Percentiles rank a stretch among this genome's conserved stretches.
phyloP scores from a whole-genome alignment of 1,139 yeast species.

The Taphrina populina region DNA sequence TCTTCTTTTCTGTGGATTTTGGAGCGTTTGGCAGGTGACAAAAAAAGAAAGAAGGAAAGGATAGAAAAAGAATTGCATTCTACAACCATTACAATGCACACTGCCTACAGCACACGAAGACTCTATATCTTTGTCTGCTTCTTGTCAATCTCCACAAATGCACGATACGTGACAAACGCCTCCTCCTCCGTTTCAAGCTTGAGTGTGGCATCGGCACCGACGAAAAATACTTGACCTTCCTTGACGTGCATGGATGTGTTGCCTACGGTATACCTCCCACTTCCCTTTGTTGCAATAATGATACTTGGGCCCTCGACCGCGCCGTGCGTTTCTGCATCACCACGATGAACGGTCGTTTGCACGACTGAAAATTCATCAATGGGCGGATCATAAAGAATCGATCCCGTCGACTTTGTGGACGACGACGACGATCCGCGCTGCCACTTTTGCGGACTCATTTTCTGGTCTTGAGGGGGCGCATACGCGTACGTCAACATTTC shows the following conservation, averaged over 20 bases:
- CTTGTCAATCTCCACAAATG: conserved; percentile 21
- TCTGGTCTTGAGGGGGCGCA: conserved; percentile 88
- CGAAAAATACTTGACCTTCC: conserved; percentile 30
- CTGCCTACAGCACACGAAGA: no score
- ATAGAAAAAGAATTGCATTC: no score
- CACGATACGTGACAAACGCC: conserved; percentile 24
- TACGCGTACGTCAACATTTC: conserved; percentile 86
- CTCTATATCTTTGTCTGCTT: conserved; percentile 9
- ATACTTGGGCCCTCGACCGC: conserved; percentile 84
- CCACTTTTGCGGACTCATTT: conserved; percentile 70
- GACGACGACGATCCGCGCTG: conserved; percentile 60
- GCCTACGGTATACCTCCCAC: conserved; percentile 56
- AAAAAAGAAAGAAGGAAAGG: no score
- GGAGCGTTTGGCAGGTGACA: no score
- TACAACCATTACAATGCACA: no score
- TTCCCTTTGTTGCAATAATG: conserved; percentile 76
- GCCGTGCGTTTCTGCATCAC: conserved; percentile 54
- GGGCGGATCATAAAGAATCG: conserved; percentile 86
- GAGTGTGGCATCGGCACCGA: conserved; percentile 28
- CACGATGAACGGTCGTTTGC: conserved; percentile 56
- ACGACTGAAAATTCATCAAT: conserved; percentile 92
- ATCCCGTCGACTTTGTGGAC: no score
- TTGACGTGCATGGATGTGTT: conserved; percentile 42
- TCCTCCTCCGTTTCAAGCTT: conserved; percentile 5
- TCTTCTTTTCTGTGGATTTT: no score